phyloP scores from a whole-genome alignment of 331 rosid genomes.

The Malus hybrid region DNA sequence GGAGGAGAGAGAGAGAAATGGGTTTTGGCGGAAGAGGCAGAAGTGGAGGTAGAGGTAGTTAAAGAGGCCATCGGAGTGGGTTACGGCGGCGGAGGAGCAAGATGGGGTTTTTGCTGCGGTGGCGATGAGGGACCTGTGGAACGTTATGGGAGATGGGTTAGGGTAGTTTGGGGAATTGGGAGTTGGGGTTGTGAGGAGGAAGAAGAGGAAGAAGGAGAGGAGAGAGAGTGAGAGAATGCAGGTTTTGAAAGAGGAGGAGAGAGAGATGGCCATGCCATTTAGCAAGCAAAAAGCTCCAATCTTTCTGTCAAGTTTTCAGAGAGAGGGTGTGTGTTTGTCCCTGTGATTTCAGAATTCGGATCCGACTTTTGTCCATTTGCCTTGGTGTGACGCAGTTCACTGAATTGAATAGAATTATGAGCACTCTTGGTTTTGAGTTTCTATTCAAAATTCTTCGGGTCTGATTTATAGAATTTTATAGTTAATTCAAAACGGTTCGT shows the following conservation, averaged over 20 bases:
- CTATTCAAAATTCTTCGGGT: no score
- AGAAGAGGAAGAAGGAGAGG: constrained; percentile 33
- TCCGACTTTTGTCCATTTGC: no score
- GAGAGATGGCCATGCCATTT: constrained; percentile 63
- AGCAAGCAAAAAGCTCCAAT: background rate
- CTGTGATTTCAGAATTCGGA: background rate
- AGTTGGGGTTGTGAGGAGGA: constrained; percentile 29
- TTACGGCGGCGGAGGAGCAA: constrained; percentile 19
- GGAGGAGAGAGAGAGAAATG: constrained; percentile 32
- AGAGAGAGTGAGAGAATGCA: constrained; percentile 26
- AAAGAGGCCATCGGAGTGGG: constrained; percentile 48
- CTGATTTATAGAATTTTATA: no score
- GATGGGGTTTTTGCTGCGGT: background rate
- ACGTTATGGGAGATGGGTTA: background rate
- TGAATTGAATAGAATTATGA: no score
- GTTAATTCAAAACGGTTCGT: no score
- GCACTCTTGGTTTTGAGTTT: no score
- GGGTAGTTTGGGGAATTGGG: constrained; percentile 3
- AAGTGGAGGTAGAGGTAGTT: constrained; percentile 46
- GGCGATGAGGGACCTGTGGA: constrained; percentile 45
- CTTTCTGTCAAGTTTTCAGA: background rate
- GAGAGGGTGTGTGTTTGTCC: background rate
- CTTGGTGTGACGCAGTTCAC: no score
- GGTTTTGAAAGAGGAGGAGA: constrained; percentile 24
- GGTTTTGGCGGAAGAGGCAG: constrained; percentile 38